phyloP scores from a whole-genome alignment of 805 yeast genomes.

The Metschnikowia dekortorum region DNA sequence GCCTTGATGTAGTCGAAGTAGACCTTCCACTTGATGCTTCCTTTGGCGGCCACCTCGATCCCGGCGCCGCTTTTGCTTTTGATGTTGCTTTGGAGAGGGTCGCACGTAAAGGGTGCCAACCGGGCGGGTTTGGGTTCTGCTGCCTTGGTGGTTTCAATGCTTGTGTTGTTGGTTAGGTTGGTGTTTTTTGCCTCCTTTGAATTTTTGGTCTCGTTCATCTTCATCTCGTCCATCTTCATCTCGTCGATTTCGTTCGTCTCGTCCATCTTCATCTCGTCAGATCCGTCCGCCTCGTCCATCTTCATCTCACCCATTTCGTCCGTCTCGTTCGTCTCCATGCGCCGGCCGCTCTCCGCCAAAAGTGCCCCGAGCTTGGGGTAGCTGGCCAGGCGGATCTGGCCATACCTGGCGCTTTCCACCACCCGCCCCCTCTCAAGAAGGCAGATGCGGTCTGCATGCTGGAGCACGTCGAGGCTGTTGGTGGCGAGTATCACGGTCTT shows the following conservation, averaged over 20 bases:
- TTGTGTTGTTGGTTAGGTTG: too few relatives aligned
- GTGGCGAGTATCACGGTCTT: slow-evolving; percentile 14
- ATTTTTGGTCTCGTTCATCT: too few relatives aligned
- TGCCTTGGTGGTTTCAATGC: too few relatives aligned
- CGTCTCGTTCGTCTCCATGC: not conserved
- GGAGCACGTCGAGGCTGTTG: slow-evolving; percentile 10
- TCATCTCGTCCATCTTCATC: too few relatives aligned
- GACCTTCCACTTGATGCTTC: slow-evolving; percentile 52
- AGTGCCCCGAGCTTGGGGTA: slow-evolving; percentile 9
- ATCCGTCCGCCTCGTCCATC: too few relatives aligned
- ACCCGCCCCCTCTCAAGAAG: slow-evolving; percentile 13
- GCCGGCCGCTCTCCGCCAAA: slow-evolving; percentile 3
- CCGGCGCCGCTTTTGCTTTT: slow-evolving; percentile 12
- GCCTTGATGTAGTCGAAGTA: slow-evolving; percentile 56
- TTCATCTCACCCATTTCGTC: not conserved
- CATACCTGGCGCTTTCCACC: slow-evolving; percentile 7
- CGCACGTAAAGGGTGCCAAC: slow-evolving; percentile 36
- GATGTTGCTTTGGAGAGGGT: slow-evolving; percentile 28
- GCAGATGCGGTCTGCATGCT: slow-evolving; percentile 9
- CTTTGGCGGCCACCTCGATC: slow-evolving; percentile 46
- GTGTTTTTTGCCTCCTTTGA: too few relatives aligned
- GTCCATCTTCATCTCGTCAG: too few relatives aligned
- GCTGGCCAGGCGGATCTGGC: not conserved
- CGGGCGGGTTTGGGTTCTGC: slow-evolving; percentile 5
- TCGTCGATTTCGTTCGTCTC: too few relatives aligned